Conservation (phyloP, 169 alveolate species). For the Plasmodium falciparum region DNA sequence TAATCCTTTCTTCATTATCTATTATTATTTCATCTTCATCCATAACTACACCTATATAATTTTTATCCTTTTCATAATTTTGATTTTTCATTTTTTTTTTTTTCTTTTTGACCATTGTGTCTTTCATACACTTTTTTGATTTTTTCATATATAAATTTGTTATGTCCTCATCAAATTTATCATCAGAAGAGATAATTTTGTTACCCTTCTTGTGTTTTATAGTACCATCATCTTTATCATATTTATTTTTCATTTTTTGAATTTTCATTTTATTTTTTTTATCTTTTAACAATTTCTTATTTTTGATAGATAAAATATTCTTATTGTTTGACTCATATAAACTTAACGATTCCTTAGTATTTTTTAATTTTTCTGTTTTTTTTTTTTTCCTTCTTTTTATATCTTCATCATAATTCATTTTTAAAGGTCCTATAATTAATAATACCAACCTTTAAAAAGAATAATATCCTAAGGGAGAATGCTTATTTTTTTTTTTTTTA, state of each 20-base stretch:
- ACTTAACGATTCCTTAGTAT: too few relatives aligned
- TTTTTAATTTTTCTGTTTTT: too few relatives aligned
- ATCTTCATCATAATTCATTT: too few relatives aligned
- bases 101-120: not conserved
- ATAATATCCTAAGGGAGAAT: too few relatives aligned
- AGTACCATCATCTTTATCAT: not conserved
- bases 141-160: not conserved
- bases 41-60: not conserved
- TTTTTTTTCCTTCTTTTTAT: too few relatives aligned
- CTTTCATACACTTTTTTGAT: not conserved
- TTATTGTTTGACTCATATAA: too few relatives aligned
- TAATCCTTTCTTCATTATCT: conserved; percentile 2
- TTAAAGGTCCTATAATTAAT: too few relatives aligned
- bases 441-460: too few relatives aligned
- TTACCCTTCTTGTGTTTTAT: not conserved
- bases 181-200: not conserved
- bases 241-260: not conserved
- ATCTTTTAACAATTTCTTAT: not conserved
- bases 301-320: not conserved
- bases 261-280: not conserved
- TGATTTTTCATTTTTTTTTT: not conserved
- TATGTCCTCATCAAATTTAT: not conserved
- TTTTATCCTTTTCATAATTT: not conserved
- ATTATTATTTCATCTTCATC: not conserved
- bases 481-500: too few relatives aligned